phyloP scores from a whole-genome alignment of 352 stramenopile species.

The Thalassiosira allenii region DNA sequence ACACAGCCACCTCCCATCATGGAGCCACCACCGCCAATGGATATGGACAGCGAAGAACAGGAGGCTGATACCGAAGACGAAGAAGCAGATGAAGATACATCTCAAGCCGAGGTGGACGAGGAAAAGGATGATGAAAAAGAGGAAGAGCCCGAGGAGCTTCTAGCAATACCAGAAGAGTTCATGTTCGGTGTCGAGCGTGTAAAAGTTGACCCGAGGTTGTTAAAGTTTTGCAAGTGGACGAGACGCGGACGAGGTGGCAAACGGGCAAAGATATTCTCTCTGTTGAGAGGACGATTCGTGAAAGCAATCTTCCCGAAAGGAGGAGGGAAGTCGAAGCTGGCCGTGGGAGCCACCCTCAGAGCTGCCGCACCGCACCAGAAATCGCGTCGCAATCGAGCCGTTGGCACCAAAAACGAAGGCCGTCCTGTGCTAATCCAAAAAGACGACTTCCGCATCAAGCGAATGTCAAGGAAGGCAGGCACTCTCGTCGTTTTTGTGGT shows the following conservation, averaged over 20 bases:
- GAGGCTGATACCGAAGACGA: conserved; percentile 44
- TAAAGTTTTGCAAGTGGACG: conserved; percentile 70
- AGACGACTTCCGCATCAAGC: conserved; percentile 78
- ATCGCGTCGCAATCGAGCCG: conserved; percentile 44
- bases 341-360: conserved; percentile 71
- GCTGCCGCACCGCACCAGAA: conserved; percentile 81
- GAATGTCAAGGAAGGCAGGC: conserved; percentile 82
- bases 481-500: conserved; percentile 85
- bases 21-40: conserved; percentile 40
- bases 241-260: conserved; percentile 74
- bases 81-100: conserved; percentile 15
- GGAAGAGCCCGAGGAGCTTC: conserved; percentile 55
- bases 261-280: conserved; percentile 76
- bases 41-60: conserved; percentile 24
- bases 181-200: conserved; percentile 79
- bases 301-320: conserved; percentile 78
- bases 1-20: conserved; percentile 26
- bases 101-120: conserved; percentile 9
- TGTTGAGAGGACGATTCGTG: conserved; percentile 79
- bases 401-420: conserved; percentile 43
- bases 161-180: conserved; percentile 77
- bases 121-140: conserved; percentile 68
- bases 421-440: conserved; percentile 71
- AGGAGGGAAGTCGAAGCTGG: conserved; percentile 25
- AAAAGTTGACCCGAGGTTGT: conserved; percentile 71